These are phyloP conservation scores for Limnanthes douglasii DNA, from an alignment of 345 rosid genomes.

Conservation along the genomic window DNA sequence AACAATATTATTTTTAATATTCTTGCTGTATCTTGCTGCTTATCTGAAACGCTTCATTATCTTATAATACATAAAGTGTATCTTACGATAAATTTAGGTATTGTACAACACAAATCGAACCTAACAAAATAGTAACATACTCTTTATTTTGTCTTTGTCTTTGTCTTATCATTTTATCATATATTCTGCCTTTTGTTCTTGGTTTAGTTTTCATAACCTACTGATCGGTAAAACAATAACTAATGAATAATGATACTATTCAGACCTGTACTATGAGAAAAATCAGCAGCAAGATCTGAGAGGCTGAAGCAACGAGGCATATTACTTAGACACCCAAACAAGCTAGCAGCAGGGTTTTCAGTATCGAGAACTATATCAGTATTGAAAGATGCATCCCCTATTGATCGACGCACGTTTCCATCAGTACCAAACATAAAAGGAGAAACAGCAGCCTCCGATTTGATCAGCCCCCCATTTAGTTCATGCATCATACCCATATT, in stretches of 20 bases:
- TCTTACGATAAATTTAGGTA: not conserved
- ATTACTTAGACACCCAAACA: constrained; percentile 67
- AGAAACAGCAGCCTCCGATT: constrained; percentile 62
- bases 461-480: constrained; percentile 71
- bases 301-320: constrained; percentile 86
- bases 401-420: constrained; percentile 46
- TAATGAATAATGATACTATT: not conserved
- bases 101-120: constrained; percentile 7
- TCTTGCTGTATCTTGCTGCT: too few relatives aligned
- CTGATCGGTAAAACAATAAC: not conserved
- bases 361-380: constrained; percentile 63
- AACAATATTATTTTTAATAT: too few relatives aligned
- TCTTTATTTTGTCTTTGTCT: too few relatives aligned
- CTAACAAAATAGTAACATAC: too few relatives aligned
- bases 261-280: constrained; percentile 83
- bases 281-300: constrained; percentile 84
- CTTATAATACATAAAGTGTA: not conserved
- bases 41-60: too few relatives aligned
- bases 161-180: too few relatives aligned
- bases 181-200: not conserved
- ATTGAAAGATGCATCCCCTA: constrained; percentile 59
- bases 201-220: not conserved
- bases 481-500: constrained; percentile 65
- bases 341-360: constrained; percentile 47
- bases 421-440: constrained; percentile 62